Evolutionary conservation across 306 rosid genomes (phyloP), one percentile per base, ranked within the genome.

Genomic region (Vigna unguiculata): DNA sequence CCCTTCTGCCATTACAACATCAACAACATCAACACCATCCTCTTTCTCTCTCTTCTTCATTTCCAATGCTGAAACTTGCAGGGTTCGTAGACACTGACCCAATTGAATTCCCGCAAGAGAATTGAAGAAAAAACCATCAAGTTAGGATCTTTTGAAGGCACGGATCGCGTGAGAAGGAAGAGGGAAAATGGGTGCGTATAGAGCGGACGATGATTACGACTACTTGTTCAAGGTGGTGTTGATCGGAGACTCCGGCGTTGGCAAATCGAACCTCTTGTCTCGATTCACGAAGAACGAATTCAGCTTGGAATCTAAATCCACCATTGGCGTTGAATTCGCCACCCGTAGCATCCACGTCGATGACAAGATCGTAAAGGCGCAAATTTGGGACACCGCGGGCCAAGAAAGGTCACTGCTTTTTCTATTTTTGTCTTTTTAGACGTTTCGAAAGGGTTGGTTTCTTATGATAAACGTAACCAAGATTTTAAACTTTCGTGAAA

Each of bases 311-410:
- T 86, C 92, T 63, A 91, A 87, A 78, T 89, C 97, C 77, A 91
- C 97, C 77, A 91, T 91, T 53, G 97, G 97, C 11, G 97, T 91
- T 15, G 94, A 91, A 78, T 91, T 91, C 72, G 97, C 97, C 21
- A 91, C 97, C 7, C 91, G 97, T 11, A 91, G 97, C 74, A 84
- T 91, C 57, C 92, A 84, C 16, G 97, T 91, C 10, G 97, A 91
- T 22, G 97, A 91, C 5, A 91, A 89, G 86, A 89, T 91, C 76
- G 92, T 89, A 57, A 91, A 91, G 88, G 97, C 97, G 2, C 97
- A 91, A 86, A 91, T 91, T 89, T 91, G 97, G 97, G 97, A 91
- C 81, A 91, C 97, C 2, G 97, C 97, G 4, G 97, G 97, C 54
- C 97, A 91, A 85, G 97, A 91, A 85, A 89, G 97, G 97, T 89